Base-by-base conservation (phyloP, 2,329 filamentous ascomycete genomes). In the Aspergillus sp. region DNA sequence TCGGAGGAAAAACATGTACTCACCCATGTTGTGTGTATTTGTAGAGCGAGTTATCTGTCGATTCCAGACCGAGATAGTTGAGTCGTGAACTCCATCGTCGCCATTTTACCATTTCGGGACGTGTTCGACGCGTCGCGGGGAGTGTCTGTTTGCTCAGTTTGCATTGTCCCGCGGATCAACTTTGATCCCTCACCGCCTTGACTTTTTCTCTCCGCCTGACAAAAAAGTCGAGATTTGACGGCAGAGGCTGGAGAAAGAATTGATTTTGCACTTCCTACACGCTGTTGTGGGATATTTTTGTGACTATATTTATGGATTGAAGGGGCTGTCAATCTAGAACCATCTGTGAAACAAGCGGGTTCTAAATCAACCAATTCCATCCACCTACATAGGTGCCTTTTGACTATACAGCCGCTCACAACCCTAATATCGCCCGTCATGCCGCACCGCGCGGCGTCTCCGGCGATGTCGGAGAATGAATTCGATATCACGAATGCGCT, bases 401-500 rank as follows among this genome's bases (percentile, higher is more conserved):
- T 7, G 24, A 30, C 8, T 11, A 30, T 30, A 30, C 26, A 9
- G 10, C 13, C n/a, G 45, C 26, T 17, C 49, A 49, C 47, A 44
- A 38, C 35, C 35, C 26, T 8, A 9, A 30, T 30, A 30, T 32
- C 50, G 56, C 33, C 53, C 54, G 73, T 45, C 33, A 95, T 95
- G 90, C 80, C 82, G 74, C 79, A 79, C 69, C 86, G 89, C 53
- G 85, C 83, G 65, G 81, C 81, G 52, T 97, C 94, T 41, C 94
- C 93, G 54, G 84, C 90, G 45, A 79, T 82, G 53, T 97, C 93
- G 46, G 93, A 97, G 74, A 88, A 86, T 60, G 94, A 96, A 67
- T 85, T 95, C 65, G 94, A 99, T 66, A 96, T 99, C 49, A 84
- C 90, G 17, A 85, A 82, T 56, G 86, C 87, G 2, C 79, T 96